Evolutionary conservation across 495 filamentous ascomycete genomes (phyloP).

Genomic region (Penicillium canescens): DNA sequence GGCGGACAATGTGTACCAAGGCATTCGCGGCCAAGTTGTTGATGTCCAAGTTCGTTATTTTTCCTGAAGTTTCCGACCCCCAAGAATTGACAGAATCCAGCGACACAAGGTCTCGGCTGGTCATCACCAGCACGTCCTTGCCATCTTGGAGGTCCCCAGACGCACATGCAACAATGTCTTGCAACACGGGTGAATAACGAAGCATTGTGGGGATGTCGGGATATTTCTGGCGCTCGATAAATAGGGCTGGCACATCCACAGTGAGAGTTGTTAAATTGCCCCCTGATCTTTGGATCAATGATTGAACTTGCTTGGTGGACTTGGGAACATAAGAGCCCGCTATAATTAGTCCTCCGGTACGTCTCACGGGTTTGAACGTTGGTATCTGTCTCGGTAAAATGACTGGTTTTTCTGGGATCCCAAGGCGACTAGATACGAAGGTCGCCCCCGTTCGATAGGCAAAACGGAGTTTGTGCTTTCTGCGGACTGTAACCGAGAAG

Average conservation of each 20-base stretch:
- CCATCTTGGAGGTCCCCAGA: background rate
- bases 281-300: slow-evolving; percentile 1
- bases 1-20: background rate
- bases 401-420: background rate
- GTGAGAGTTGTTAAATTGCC: background rate
- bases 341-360: background rate
- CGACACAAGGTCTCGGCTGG: background rate
- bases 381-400: background rate
- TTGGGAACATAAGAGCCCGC: background rate
- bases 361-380: background rate
- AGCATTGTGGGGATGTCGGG: background rate
- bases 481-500: background rate
- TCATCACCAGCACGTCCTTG: background rate
- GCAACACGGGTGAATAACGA: background rate
- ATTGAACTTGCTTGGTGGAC: background rate
- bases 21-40: background rate
- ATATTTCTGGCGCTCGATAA: slow-evolving; percentile 1
- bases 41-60: background rate
- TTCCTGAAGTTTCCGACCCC: background rate
- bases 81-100: background rate
- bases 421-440: background rate
- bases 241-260: background rate
- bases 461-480: background rate
- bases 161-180: background rate
- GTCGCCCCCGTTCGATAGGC: background rate